Evolutionary conservation across 176 grass and related monocot genomes (phyloP).

Genomic region (Oryza rufipogon): DNA sequence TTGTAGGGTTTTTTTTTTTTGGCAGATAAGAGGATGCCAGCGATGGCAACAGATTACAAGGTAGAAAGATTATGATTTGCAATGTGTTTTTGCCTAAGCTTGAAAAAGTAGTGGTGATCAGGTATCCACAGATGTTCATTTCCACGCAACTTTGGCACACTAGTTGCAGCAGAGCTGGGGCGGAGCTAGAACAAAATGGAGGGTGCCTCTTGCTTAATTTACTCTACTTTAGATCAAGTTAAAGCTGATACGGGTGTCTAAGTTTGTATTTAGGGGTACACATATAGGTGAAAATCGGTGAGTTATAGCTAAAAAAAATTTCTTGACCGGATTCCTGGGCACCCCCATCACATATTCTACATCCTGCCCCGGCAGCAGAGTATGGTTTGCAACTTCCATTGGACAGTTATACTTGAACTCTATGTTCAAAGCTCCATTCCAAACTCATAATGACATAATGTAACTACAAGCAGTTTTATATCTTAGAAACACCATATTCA

Average conservation of each 20-base stretch:
- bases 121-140: not conserved
- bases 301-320: too few relatives aligned
- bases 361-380: not conserved
- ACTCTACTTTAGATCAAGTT: too few relatives aligned
- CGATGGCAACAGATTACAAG: not conserved
- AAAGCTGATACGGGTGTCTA: too few relatives aligned
- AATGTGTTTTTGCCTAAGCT: not conserved
- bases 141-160: not conserved
- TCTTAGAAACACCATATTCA: not conserved
- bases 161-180: too few relatives aligned
- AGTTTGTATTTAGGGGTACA: too few relatives aligned
- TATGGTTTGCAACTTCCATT: not conserved
- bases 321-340: too few relatives aligned
- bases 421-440: not conserved
- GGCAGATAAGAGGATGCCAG: not conserved
- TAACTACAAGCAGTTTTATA: too few relatives aligned
- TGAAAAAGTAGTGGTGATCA: not conserved
- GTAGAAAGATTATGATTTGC: not conserved
- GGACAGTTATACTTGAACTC: not conserved
- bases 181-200: too few relatives aligned
- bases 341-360: too few relatives aligned
- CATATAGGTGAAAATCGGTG: too few relatives aligned
- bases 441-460: too few relatives aligned
- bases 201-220: too few relatives aligned
- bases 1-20: not conserved